These are phyloP conservation scores for Tetrapisispora phaffii DNA, from an alignment of 805 yeast genomes.

Conservation along the genomic window DNA sequence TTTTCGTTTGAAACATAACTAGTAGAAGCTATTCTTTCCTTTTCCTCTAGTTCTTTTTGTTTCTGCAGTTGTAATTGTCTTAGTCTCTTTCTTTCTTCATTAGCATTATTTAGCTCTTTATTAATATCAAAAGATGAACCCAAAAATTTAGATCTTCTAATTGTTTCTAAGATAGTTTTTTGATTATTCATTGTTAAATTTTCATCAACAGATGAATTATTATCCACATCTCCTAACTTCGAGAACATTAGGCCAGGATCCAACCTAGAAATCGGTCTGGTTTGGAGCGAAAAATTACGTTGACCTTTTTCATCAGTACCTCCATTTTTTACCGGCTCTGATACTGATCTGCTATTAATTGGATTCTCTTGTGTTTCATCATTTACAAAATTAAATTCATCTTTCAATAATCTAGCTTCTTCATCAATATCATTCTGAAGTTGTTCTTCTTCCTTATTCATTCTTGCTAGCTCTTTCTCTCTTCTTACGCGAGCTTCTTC, in stretches of 20 bases:
- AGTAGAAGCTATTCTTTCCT: conserved; percentile 9
- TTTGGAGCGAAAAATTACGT: conserved; percentile 32
- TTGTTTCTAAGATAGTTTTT: conserved; percentile 32
- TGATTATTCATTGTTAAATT: conserved; percentile 20
- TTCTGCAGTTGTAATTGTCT: conserved; percentile 1
- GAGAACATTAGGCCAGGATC: conserved; percentile 34
- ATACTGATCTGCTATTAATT: conserved; percentile 27
- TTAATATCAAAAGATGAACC: conserved; percentile 34
- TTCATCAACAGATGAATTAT: conserved; percentile 17
- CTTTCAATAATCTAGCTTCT: conserved; percentile 15
- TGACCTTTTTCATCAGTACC: conserved; percentile 25
- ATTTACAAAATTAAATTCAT: conserved; percentile 7
- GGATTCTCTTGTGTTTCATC: conserved; percentile 7
- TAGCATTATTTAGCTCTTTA: conserved; percentile 21
- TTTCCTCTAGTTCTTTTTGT: conserved; percentile 2
- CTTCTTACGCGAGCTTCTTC: conserved; percentile 11
- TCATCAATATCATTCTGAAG: conserved; percentile 24
- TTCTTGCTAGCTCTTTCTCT: conserved; percentile 14
- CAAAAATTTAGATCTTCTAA: conserved; percentile 36
- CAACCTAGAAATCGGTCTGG: conserved; percentile 36
- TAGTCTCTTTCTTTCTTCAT: conserved; percentile 1
- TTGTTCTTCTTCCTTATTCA: conserved; percentile 15
- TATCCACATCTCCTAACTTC: conserved; percentile 14
- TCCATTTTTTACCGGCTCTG: conserved; percentile 30
- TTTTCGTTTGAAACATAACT: conserved; percentile 13